phyloP scores from a whole-genome alignment of 1,139 yeast species.

The Geotrichum fermentans region DNA sequence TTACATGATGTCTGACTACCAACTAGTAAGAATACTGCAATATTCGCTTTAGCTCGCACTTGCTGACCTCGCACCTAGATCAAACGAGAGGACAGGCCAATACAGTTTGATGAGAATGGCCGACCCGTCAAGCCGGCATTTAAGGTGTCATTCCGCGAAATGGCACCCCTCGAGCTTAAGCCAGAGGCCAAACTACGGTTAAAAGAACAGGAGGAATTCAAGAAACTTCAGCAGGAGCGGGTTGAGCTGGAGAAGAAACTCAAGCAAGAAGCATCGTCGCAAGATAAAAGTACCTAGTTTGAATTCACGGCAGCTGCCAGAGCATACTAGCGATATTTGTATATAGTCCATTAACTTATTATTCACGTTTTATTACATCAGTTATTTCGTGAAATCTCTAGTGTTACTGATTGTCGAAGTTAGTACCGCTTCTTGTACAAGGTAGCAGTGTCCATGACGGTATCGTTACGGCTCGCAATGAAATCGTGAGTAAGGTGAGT shows the following conservation, averaged over 20 bases:
- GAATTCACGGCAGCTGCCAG: too few relatives aligned
- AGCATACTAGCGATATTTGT: too few relatives aligned
- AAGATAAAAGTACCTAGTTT: too few relatives aligned
- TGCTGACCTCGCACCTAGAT: conserved; percentile 13
- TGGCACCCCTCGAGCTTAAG: conserved; percentile 37
- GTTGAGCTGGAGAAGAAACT: conserved; percentile 14
- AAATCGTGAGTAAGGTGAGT: conserved; percentile 44
- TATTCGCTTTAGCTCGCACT: not conserved
- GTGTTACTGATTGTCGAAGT: too few relatives aligned
- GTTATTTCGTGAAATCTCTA: too few relatives aligned
- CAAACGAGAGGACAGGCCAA: conserved; percentile 22
- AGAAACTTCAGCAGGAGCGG: conserved; percentile 17
- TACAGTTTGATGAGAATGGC: conserved; percentile 29
- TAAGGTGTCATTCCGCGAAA: conserved; percentile 36
- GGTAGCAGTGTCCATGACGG: conserved; percentile 35
- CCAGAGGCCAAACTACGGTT: conserved; percentile 33
- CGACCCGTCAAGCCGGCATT: conserved; percentile 30
- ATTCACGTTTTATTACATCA: too few relatives aligned
- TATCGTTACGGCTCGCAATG: conserved; percentile 39
- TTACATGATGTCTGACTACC: conserved; percentile 19
- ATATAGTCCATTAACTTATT: too few relatives aligned
- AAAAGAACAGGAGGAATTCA: conserved; percentile 12
- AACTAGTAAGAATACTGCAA: conserved; percentile 14
- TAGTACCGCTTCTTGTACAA: conserved; percentile 28
- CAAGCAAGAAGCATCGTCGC: not conserved